Evolutionary conservation across 2,329 filamentous ascomycete species (phyloP), one percentile per base, ranked within the genome.

Genomic region (Colletotrichum aenigma): DNA sequence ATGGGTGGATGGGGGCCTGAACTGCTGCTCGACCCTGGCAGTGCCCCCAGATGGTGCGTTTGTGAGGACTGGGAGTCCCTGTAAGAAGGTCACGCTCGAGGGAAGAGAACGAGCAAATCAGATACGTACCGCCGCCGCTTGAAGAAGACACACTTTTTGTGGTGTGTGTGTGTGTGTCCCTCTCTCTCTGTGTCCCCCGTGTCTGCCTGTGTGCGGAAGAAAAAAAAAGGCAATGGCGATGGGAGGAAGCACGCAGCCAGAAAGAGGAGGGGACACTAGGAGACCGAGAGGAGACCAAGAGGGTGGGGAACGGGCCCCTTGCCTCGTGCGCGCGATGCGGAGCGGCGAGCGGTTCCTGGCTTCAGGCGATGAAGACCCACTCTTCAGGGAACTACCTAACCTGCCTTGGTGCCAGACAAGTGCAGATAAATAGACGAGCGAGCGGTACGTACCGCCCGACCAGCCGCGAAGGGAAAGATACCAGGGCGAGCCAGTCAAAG

Each of bases 261-360:
- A n/a, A n/a, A 66, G 62, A 26, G 36, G 10, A 24, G 32, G 52
- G 30, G 24, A 28, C 26, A 28, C 26, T 28, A 21, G 28, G 69
- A 43, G 69, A 64, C 43, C 8, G 43, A 32, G 24, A 55, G 43
- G 56, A 24, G 21, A 36, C 18, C 52, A 34, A 24, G 73, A 61
- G 62, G 64, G 73, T 73, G 73, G 73, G 32, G 73, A 73, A 72
- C 55, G 32, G 70, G 21, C 73, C 70, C 73, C 73, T 75, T 75
- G 73, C 73, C 73, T 75, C 70, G 70, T 75, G 73, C 70, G 70
- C 70, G 62, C 43, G 72, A 67, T 73, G 73, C 56, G 73, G 70
- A 75, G 64, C 64, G 70, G 73, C 72, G 70, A 75, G 64, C 64
- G 70, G 73, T 75, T 73, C 70, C 70, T 73, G 70, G 70, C 70